Conservation (phyloP, 805 yeast genomes). For the Nakazawaea anatomiae region DNA sequence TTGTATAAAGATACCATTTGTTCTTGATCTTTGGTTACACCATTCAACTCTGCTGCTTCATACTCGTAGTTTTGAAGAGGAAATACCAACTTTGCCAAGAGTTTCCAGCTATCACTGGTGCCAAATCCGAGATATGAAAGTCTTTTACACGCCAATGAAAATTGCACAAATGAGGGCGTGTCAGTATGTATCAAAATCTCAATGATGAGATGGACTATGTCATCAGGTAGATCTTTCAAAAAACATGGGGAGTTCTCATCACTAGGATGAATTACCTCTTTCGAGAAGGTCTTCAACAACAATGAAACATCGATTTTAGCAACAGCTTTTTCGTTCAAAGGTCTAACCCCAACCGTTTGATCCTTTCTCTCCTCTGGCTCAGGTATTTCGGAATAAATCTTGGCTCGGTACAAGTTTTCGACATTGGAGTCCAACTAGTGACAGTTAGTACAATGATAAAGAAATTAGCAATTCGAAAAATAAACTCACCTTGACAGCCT, state of each 20-base stretch:
- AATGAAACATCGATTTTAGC: constrained; percentile 35
- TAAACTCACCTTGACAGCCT: constrained; percentile 52
- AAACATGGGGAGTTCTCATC: constrained; percentile 32
- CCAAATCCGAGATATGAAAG: constrained; percentile 54
- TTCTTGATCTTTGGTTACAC: constrained; percentile 26
- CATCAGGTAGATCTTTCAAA: constrained; percentile 47
- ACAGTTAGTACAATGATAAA: too few species aligned
- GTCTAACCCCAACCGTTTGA: constrained; percentile 12
- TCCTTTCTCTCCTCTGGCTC: constrained; percentile 15
- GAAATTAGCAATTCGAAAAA: too few species aligned
- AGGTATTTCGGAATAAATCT: constrained; percentile 27
- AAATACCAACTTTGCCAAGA: constrained; percentile 44
- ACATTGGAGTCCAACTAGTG: constrained; percentile 37
- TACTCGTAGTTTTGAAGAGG: constrained; percentile 48
- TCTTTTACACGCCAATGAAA: constrained; percentile 54
- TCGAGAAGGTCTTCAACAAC: constrained; percentile 30
- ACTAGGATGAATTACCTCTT: constrained; percentile 19
- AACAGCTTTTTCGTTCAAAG: constrained; percentile 30
- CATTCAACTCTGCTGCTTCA: constrained; percentile 30
- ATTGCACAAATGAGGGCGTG: constrained; percentile 61
- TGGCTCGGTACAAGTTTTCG: constrained; percentile 61
- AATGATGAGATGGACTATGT: constrained; percentile 47
- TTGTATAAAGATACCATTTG: constrained; percentile 35
- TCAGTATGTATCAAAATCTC: constrained; percentile 37
- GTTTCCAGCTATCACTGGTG: constrained; percentile 42